These are phyloP conservation scores for Fremontodendron californicum DNA, from an alignment of 345 rosid genomes.

Conservation along the genomic window DNA sequence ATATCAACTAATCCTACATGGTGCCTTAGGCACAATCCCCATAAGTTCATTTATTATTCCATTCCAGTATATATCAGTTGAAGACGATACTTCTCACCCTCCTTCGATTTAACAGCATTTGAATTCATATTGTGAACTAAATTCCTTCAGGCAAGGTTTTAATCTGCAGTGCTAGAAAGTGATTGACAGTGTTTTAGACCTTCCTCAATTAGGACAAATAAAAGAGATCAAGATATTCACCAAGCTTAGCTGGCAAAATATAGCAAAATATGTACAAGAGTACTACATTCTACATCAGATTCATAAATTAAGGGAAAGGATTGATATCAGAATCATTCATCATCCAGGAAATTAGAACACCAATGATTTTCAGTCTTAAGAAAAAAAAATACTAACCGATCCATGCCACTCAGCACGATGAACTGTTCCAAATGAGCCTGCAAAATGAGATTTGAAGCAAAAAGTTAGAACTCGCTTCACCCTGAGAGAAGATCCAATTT, in stretches of 20 bases:
- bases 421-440: slow-evolving; percentile 97
- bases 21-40: not conserved
- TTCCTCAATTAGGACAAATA: not conserved
- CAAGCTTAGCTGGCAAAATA: not conserved
- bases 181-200: not conserved
- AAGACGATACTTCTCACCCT: not conserved
- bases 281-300: not conserved
- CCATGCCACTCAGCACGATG: slow-evolving; percentile 99
- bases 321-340: slow-evolving; percentile 2
- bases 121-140: not conserved
- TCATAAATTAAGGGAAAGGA: not conserved
- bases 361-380: not conserved
- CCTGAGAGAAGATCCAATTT: not conserved
- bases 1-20: not conserved
- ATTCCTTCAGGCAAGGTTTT: not conserved
- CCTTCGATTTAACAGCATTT: not conserved
- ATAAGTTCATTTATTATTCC: not conserved
- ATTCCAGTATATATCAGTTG: not conserved
- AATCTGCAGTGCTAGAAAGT: not conserved
- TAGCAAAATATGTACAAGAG: not conserved
- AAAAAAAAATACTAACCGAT: slow-evolving; percentile 53
- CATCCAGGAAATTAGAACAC: too few relatives aligned
- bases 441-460: slow-evolving; percentile 5
- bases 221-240: not conserved
- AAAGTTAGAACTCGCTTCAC: not conserved